Base-by-base conservation (phyloP, 352 stramenopile genomes). In the Peronospora belbahrii region DNA sequence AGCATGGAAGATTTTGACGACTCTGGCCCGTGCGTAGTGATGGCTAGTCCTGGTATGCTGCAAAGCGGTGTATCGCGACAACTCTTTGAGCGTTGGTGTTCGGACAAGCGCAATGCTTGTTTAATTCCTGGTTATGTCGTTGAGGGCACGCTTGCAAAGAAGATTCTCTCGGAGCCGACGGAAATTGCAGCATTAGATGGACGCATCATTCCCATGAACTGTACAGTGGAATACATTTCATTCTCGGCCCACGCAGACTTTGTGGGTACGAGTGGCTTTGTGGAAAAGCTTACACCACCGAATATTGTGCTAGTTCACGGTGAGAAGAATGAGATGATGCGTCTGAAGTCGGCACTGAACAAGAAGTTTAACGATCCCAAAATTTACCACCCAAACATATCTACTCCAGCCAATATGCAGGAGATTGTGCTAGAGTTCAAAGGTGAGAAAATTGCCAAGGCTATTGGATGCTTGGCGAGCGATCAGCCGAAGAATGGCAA, bases 41-140 rank as follows among this genome's bases (percentile, higher is more conserved):
- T 99, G 82, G 96, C 96, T 6, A 97, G 87, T 70, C 97, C 97
- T 2, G 96, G 96, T 61, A 99, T 99, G 94, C 71, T 99, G 13
- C 96, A 99, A 60, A 97, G 81, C 47, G 97, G 97, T 52, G 95
- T 98, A 1, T 98, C 86, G 8, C 85, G 97, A 13, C 84, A 98
- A 58, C 74, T 99, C 0, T 98, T 99, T 65, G 95, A 99, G 66
- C 76, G 88, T 18, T 99, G 96, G 96, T 97, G 94, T 46, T 83
- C 81, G 9, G 95, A 99, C 67, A 96, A 97, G 23, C 96, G 95
- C 41, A 99, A 99, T 63, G 96, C 94, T 9, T 97, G 98, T 36
- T 80, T 99, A 36, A 98, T 99, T 63, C 95, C 97, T 18, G 97
- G 97, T 27, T 99, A 99, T 64, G 94, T 97, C 19, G 95, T 99